These are phyloP conservation scores for Trichoderma sp. DNA, from an alignment of 2,329 filamentous ascomycete genomes.

Conservation along the genomic window DNA sequence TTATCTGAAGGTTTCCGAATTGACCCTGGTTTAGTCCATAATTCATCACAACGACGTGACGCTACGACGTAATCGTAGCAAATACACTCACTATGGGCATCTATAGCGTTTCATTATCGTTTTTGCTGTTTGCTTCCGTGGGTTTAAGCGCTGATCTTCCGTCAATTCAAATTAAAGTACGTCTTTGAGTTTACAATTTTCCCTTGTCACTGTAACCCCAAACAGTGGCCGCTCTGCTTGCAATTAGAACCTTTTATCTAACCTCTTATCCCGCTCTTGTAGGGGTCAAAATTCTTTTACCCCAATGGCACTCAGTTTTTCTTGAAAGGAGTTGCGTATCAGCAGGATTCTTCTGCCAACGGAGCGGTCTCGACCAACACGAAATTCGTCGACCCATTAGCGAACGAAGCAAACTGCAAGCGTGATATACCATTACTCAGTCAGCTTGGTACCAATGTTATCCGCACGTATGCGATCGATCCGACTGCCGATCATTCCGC, in stretches of 20 bases:
- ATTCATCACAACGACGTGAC: background rate
- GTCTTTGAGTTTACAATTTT: background rate
- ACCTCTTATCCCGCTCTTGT: conserved; percentile 21
- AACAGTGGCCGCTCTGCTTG: background rate
- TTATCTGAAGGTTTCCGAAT: background rate
- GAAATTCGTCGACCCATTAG: conserved; percentile 78
- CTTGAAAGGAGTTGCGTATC: conserved; percentile 93
- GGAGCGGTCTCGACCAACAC: conserved; percentile 46
- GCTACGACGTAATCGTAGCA: background rate
- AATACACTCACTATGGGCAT: background rate
- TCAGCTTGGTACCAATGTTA: conserved; percentile 81
- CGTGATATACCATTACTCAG: conserved; percentile 82
- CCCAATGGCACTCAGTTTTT: conserved; percentile 67
- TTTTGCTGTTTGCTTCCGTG: background rate
- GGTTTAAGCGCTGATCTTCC: background rate
- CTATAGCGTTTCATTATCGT: background rate
- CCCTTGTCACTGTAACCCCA: background rate
- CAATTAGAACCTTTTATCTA: background rate
- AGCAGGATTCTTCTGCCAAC: conserved; percentile 68
- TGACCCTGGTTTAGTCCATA: background rate
- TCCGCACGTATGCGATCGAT: conserved; percentile 93
- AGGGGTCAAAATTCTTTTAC: conserved; percentile 88
- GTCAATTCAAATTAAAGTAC: conserved; percentile 1
- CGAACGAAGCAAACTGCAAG: conserved; percentile 67
- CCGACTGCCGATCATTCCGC: conserved; percentile 71